Conservation (phyloP, 306 rosid genomes). For the Cicer chorassanicum region DNA sequence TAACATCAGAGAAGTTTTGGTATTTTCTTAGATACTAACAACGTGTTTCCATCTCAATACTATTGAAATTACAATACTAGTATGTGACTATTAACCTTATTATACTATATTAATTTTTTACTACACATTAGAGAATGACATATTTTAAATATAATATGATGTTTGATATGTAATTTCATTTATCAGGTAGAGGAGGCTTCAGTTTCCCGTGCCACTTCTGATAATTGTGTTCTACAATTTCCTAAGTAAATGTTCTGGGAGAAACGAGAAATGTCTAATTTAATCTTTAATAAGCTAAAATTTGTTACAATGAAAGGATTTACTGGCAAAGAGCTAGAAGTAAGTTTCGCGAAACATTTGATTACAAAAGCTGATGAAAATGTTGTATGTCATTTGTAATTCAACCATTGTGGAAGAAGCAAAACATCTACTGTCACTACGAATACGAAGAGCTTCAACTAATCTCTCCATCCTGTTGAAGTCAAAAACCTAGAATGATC, state of each 20-base stretch:
- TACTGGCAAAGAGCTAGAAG: constrained; percentile 25
- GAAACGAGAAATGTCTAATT: not conserved
- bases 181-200: not conserved
- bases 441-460: no score
- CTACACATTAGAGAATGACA: no score
- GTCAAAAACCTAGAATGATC: no score
- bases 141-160: not conserved
- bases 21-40: not conserved
- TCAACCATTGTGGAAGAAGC: no score
- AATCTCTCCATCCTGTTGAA: no score
- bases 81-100: no score
- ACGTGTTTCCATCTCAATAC: not conserved
- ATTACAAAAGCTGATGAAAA: not conserved
- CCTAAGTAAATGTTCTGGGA: constrained; percentile 27
- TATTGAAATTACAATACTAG: not conserved
- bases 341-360: constrained; percentile 38
- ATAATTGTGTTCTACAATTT: constrained; percentile 1
- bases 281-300: constrained; percentile 14
- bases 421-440: no score
- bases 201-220: not conserved
- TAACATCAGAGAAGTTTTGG: not conserved
- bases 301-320: constrained; percentile 15
- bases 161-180: not conserved
- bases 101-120: not conserved
- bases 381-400: no score